A percentile compares a stretch with the other conserved stretches of the same genome.
These are phyloP conservation scores for Colletotrichum horii DNA, from an alignment of 2,329 filamentous ascomycete genomes.

Conservation along the genomic window DNA sequence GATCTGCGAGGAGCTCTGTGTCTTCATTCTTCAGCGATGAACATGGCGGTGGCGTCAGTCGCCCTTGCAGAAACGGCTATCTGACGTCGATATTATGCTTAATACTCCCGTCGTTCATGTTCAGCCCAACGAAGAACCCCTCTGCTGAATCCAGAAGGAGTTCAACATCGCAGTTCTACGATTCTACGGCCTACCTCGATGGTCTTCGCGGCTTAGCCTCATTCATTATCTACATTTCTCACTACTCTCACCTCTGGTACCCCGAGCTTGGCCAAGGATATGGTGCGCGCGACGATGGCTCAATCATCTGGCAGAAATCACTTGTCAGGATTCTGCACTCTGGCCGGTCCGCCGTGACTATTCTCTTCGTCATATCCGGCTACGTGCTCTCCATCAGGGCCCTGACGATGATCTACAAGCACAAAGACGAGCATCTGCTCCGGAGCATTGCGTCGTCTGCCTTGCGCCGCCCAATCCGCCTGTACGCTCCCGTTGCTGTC, in stretches of 20 bases:
- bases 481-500: slow-evolving; percentile 55
- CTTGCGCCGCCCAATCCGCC: slow-evolving; percentile 55
- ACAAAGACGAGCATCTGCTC: slow-evolving; percentile 40
- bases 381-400: slow-evolving; percentile 62
- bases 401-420: slow-evolving; percentile 46
- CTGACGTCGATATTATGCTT: neutral
- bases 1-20: neutral
- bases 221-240: slow-evolving; percentile 60
- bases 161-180: slow-evolving; percentile 23
- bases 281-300: slow-evolving; percentile 44
- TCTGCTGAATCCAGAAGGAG: accelerated
- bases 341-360: slow-evolving; percentile 60
- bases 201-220: slow-evolving; percentile 62
- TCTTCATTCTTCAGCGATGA: neutral
- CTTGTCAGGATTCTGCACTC: slow-evolving; percentile 58
- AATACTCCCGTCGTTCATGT: neutral
- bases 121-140: neutral
- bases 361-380: slow-evolving; percentile 69
- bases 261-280: slow-evolving; percentile 37
- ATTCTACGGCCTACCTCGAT: slow-evolving; percentile 61
- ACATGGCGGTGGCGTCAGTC: neutral
- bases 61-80: neutral
- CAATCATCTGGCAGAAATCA: slow-evolving; percentile 50
- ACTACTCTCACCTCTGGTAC: slow-evolving; percentile 38
- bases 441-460: slow-evolving; percentile 51